Evolutionary conservation across 192 early-diverging fungal species (phyloP).

Genomic region (Pilaira anomala): DNA sequence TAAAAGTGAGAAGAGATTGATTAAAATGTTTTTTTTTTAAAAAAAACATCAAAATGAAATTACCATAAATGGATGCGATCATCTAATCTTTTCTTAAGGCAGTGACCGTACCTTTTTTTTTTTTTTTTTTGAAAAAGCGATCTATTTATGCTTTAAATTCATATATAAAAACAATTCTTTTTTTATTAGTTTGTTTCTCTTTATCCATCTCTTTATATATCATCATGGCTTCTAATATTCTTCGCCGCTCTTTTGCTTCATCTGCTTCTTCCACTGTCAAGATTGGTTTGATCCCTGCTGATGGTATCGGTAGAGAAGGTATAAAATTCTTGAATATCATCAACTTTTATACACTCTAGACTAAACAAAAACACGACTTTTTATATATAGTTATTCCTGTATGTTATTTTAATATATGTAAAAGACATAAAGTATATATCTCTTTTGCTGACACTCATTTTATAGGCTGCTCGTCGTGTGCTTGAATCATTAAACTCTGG

Average conservation of each 20-base stretch:
- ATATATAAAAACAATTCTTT: not conserved
- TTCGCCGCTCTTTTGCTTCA: conserved; percentile 39
- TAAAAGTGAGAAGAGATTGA: too few relatives aligned
- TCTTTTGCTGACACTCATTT: not conserved
- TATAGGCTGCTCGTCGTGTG: conserved; percentile 82
- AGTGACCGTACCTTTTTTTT: conserved; percentile 11
- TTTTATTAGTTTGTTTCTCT: not conserved
- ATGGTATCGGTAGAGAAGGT: conserved; percentile 96
- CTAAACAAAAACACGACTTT: conserved; percentile 2
- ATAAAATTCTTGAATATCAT: conserved; percentile 23
- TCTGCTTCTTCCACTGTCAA: conserved; percentile 50
- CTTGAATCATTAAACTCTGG: conserved; percentile 71
- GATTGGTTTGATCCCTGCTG: conserved; percentile 93
- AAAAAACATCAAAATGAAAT: not conserved
- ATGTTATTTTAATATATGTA: not conserved
- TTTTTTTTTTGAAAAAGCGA: conserved; percentile 6
- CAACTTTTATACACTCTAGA: not conserved
- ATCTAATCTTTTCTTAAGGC: not conserved
- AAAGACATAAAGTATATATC: not conserved
- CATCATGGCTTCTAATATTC: conserved; percentile 33
- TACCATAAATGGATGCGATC: not conserved
- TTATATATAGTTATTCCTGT: conserved; percentile 27
- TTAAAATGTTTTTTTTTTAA: too few relatives aligned
- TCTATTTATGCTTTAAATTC: not conserved
- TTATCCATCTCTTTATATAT: conserved; percentile 8